Conservation (phyloP, 495 filamentous ascomycete species). For the Terfezia claveryi region DNA sequence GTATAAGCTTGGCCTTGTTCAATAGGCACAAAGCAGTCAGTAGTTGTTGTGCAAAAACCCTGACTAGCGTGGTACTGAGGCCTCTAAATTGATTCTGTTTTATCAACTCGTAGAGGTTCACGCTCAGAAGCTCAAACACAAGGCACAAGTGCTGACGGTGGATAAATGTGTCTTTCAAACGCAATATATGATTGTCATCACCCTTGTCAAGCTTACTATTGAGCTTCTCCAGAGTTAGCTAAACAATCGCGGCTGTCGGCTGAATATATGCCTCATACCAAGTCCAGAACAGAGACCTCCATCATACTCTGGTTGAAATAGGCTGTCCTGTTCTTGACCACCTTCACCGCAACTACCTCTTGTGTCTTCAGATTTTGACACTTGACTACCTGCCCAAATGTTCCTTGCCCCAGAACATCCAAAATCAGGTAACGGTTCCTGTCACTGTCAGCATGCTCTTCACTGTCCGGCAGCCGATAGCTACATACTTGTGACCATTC, state of each 20-base stretch:
- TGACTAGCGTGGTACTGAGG: constrained; percentile 86
- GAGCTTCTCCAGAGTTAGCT: constrained; percentile 32
- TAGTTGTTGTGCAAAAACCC: constrained; percentile 94
- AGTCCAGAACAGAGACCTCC: constrained; percentile 93
- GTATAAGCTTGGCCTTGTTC: constrained; percentile 92
- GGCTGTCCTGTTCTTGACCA: constrained; percentile 96
- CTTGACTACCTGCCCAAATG: constrained; percentile 99
- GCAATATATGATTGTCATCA: constrained; percentile 90
- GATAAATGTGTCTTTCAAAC: constrained; percentile 96
- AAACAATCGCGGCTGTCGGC: constrained; percentile 1
- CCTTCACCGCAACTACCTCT: constrained; percentile 97
- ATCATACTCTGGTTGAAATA: constrained; percentile 99
- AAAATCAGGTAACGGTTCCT: constrained; percentile 96
- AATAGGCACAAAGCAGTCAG: constrained; percentile 77
- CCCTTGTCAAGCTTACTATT: constrained; percentile 98
- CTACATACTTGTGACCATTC: constrained; percentile 74
- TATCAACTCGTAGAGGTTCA: constrained; percentile 96
- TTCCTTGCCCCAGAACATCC: constrained; percentile 93
- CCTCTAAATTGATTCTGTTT: constrained; percentile 99
- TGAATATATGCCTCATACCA: constrained; percentile 35
- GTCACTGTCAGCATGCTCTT: constrained; percentile 5
- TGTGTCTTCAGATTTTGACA: constrained; percentile 96
- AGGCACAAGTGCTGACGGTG: constrained; percentile 94
- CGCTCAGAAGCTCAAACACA: constrained; percentile 90
- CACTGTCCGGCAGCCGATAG: not conserved